These are phyloP conservation scores for Protomyces inouyei DNA, from an alignment of 1,139 yeast species.

Conservation along the genomic window DNA sequence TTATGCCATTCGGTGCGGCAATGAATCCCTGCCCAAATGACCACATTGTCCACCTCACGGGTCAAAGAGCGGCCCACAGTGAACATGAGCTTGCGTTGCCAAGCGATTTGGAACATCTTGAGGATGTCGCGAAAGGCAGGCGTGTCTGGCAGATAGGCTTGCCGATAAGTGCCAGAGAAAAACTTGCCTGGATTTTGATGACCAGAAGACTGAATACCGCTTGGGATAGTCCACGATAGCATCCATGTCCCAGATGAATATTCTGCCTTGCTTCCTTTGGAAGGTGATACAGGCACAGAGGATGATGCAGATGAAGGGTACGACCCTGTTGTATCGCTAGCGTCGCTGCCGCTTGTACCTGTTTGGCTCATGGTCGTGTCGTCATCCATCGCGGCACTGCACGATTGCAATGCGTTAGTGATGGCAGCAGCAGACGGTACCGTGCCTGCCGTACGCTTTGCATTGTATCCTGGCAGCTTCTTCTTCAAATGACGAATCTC, in stretches of 20 bases:
- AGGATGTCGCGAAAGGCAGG: background rate
- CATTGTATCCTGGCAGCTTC: slow-evolving; percentile 14
- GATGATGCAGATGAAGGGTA: background rate
- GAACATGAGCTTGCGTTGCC: slow-evolving; percentile 17
- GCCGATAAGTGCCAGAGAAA: slow-evolving; percentile 3
- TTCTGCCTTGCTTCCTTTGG: background rate
- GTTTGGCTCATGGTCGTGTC: background rate
- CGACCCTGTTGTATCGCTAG: background rate
- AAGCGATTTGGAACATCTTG: slow-evolving; percentile 12
- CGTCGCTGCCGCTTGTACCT: background rate
- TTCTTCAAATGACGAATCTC: background rate
- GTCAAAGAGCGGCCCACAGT: slow-evolving; percentile 17
- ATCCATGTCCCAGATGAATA: slow-evolving; percentile 12
- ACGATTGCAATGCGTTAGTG: background rate
- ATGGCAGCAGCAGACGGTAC: background rate
- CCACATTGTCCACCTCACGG: slow-evolving; percentile 1
- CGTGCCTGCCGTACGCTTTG: background rate
- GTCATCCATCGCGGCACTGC: background rate
- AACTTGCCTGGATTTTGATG: slow-evolving; percentile 7
- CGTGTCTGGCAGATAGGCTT: slow-evolving; percentile 16
- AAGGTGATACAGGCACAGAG: background rate
- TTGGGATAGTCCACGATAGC: slow-evolving; percentile 5
- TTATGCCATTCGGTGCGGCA: slow-evolving; percentile 16
- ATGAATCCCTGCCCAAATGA: slow-evolving; percentile 15
- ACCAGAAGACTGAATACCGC: slow-evolving; percentile 9